These are phyloP conservation scores for Naganishia friedmannii DNA, from an alignment of 768 basidiomycete genomes.

Conservation along the genomic window DNA sequence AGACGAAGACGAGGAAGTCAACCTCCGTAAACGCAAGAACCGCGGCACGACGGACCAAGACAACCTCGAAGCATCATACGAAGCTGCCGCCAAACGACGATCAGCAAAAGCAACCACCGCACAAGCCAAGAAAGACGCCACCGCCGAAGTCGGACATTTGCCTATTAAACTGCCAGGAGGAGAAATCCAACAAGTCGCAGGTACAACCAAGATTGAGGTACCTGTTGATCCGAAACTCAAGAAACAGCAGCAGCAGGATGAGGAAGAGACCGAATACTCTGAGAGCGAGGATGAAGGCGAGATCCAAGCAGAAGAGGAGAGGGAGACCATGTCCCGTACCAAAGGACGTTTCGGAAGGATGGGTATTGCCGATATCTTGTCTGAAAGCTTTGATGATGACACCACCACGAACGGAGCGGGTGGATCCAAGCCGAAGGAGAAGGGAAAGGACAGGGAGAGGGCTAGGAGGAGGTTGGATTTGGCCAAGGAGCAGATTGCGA, in stretches of 20 bases:
- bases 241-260: conserved; percentile 36
- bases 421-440: conserved; percentile 52
- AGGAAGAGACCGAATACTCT: conserved; percentile 34
- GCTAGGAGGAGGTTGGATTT: conserved; percentile 58
- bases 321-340: conserved; percentile 43
- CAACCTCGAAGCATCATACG: conserved; percentile 58
- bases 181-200: conserved; percentile 59
- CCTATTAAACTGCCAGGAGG: conserved; percentile 87
- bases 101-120: too few species aligned
- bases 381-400: not conserved
- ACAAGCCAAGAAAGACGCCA: conserved; percentile 32
- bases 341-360: conserved; percentile 49
- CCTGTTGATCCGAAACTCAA: conserved; percentile 30
- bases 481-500: conserved; percentile 91
- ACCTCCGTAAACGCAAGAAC: conserved; percentile 27
- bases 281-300: conserved; percentile 38
- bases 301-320: conserved; percentile 36
- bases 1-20: conserved; percentile 19
- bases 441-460: conserved; percentile 52
- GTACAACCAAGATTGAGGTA: conserved; percentile 43
- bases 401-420: conserved; percentile 1
- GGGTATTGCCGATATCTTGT: conserved; percentile 48
- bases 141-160: conserved; percentile 54
- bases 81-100: conserved; percentile 44
- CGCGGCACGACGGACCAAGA: conserved; percentile 72